Evolutionary conservation across 1,284 basidiomycete genomes (phyloP).

Genomic region (Ceratobasidium sp.): DNA sequence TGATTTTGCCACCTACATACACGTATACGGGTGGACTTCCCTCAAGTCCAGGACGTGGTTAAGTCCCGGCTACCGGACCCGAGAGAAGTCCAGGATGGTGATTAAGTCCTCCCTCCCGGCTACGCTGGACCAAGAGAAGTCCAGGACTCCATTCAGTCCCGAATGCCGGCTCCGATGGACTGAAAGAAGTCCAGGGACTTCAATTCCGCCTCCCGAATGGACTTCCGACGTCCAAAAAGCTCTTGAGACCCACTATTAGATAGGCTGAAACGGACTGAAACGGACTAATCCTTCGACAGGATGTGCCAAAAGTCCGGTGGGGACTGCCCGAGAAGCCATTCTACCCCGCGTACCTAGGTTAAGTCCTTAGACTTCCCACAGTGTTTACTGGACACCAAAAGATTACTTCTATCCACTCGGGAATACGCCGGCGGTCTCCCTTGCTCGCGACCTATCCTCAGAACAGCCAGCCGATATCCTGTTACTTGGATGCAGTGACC

Average conservation of each 20-base stretch:
- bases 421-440: no score
- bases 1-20: no score
- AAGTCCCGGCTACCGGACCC: no score
- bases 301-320: background rate
- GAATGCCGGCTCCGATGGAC: background rate
- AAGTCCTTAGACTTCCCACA: conserved; percentile 2
- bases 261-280: background rate
- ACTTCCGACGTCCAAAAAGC: background rate
- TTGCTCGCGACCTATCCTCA: no score
- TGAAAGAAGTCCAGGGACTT: background rate
- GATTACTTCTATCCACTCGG: no score
- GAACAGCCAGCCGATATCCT: no score
- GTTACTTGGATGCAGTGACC: no score
- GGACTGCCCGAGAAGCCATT: background rate
- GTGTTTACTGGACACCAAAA: no score
- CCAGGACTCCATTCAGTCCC: background rate
- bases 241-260: background rate
- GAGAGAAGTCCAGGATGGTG: background rate
- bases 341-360: background rate
- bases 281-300: background rate
- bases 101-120: no score
- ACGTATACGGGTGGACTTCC: no score
- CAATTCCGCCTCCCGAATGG: background rate
- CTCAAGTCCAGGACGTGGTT: no score
- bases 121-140: background rate